Base-by-base conservation (phyloP, 2,329 filamentous ascomycete species). In the Venturia aucupariae region DNA sequence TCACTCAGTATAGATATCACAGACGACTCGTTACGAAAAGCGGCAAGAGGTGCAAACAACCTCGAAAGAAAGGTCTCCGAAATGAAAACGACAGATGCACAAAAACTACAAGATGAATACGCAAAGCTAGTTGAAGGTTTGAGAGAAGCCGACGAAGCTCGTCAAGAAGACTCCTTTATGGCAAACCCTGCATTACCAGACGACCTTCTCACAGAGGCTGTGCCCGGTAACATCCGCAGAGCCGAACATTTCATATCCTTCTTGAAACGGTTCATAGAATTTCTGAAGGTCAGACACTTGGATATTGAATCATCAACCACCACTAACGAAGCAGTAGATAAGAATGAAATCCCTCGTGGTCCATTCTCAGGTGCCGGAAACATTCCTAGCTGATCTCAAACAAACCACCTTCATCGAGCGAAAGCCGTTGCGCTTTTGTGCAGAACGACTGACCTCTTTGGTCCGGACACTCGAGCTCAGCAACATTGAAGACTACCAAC, bases 271-370 rank as follows among this genome's bases (percentile, higher is more conserved):
- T 99, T 99, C 73, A 94, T 99, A 68, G 95, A 99, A 75, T 99
- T 99, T 71, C 82, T 99, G 61, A 97, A 92, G 79, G 84, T 82
- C 69, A 48, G 41, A 19, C 3, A 32, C 42, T 1, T 46, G 27
- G 4, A 54, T 2, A 17, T 51, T 24, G 35, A 60, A 27, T 27
- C 30, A 35, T 57, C 19, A n/a, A n/a, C 8, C 15, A 17, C 19
- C 44, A n/a, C 41, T 63, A 10, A 46, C 42, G 15, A 19, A 39
- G 7, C 8, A 11, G 2, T 70, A 92, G 82, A 97, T 93, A 1
- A 86, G 95, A 65, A 97, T 99, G 94, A 97, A 96, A 80, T 92
- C 97, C 17, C 86, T 94, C 4, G 92, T 97, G 72, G 93, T 96
- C 68, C 97, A 97, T 68, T 97, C 94, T 8, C 94, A 99, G 75